Evolutionary conservation across 1,284 basidiomycete species (phyloP).

Genomic region (Trichosporon faecale): DNA sequence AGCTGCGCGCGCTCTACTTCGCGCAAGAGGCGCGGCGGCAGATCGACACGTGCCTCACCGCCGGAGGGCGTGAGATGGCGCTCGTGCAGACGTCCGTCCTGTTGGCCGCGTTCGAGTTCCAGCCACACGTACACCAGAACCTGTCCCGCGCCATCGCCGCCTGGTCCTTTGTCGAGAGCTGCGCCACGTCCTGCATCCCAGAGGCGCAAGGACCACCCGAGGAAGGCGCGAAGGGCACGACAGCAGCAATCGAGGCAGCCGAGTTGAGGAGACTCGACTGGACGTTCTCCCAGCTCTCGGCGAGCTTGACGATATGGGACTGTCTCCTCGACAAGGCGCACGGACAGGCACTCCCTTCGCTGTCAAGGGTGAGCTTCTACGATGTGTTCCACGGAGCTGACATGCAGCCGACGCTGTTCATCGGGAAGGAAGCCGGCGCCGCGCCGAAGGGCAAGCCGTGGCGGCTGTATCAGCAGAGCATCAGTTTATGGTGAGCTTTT

Average conservation of each 20-base stretch:
- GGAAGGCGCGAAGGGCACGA: not conserved
- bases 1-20: slow-evolving; percentile 29
- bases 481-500: slow-evolving; percentile 30
- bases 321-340: slow-evolving; percentile 6
- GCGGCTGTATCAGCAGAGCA: slow-evolving; percentile 30
- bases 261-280: slow-evolving; percentile 37
- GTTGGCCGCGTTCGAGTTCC: slow-evolving; percentile 35
- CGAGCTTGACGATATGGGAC: slow-evolving; percentile 28
- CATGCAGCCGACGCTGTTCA: slow-evolving; percentile 14
- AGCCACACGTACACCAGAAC: slow-evolving; percentile 34
- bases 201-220: not conserved
- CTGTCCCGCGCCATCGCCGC: slow-evolving; percentile 26
- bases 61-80: slow-evolving; percentile 26
- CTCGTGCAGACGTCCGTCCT: slow-evolving; percentile 35
- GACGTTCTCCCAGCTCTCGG: slow-evolving; percentile 31
- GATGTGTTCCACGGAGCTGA: slow-evolving; percentile 19
- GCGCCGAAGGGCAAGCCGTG: slow-evolving; percentile 15
- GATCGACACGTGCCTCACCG: slow-evolving; percentile 29
- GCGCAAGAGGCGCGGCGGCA: slow-evolving; percentile 32
- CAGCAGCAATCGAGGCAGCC: not conserved
- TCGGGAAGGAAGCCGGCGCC: not conserved
- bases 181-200: slow-evolving; percentile 17
- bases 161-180: slow-evolving; percentile 28
- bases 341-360: not conserved
- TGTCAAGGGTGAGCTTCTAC: slow-evolving; percentile 4